These are phyloP conservation scores for Hemileia vastatrix DNA, from an alignment of 1,284 basidiomycete species.

Conservation along the genomic window DNA sequence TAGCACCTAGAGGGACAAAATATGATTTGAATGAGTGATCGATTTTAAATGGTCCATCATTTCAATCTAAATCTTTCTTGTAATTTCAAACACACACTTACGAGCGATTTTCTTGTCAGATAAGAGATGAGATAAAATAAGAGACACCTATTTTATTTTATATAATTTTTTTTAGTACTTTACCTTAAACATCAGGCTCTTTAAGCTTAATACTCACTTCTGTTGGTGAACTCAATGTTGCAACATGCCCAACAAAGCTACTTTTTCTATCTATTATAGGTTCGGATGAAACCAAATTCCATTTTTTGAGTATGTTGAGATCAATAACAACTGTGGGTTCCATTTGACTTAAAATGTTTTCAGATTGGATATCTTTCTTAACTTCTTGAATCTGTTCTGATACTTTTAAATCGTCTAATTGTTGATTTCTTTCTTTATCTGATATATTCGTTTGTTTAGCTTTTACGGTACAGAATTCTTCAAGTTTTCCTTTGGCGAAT, in stretches of 20 bases:
- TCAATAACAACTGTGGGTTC: not conserved
- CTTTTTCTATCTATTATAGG: constrained; percentile 74
- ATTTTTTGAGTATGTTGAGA: constrained; percentile 51
- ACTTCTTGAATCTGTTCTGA: not conserved
- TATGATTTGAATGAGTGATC: not conserved
- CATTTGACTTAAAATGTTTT: not conserved
- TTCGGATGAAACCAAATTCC: constrained; percentile 59
- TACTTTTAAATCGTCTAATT: not conserved
- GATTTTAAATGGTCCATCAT: not conserved
- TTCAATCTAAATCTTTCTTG: not conserved
- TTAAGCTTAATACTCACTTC: constrained; percentile 50
- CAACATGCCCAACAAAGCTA: constrained; percentile 70
- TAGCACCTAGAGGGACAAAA: not conserved
- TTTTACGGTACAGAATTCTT: constrained; percentile 47
- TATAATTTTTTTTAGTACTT: not conserved
- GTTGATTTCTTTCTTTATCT: not conserved
- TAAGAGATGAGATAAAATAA: constrained; percentile 8
- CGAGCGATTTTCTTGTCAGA: constrained; percentile 16
- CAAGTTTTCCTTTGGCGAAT: constrained; percentile 54
- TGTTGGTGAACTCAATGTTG: constrained; percentile 62
- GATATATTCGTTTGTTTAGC: not conserved
- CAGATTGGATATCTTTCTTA: not conserved
- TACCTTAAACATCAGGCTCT: not conserved
- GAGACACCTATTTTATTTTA: not conserved
- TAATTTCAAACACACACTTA: not conserved